Conservation (phyloP, 2,329 filamentous ascomycete species). For the Diaporthe aspalathi region DNA sequence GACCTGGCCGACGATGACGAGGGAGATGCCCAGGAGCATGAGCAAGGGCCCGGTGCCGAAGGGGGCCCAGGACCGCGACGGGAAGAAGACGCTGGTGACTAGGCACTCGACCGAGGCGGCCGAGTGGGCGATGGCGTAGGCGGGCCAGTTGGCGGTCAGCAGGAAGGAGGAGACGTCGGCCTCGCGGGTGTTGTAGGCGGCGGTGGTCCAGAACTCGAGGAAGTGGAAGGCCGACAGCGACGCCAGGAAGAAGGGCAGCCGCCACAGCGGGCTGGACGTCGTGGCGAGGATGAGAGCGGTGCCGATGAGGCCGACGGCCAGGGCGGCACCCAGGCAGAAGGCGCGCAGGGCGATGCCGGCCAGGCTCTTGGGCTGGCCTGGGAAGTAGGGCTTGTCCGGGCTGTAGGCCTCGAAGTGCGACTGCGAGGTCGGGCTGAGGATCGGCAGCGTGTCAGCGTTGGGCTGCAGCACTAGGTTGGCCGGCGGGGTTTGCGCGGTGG, state of each 20-base stretch:
- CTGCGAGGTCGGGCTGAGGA: conserved; percentile 47
- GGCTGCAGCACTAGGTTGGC: conserved; percentile 13
- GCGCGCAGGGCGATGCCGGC: conserved; percentile 69
- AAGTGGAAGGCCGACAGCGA: conserved; percentile 89
- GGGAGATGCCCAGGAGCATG: conserved; percentile 67
- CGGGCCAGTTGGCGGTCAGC: conserved; percentile 83
- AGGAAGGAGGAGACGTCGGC: conserved; percentile 83
- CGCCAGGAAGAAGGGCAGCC: conserved; percentile 73
- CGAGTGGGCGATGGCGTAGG: conserved; percentile 85
- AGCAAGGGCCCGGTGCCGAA: conserved; percentile 55
- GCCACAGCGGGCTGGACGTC: conserved; percentile 65
- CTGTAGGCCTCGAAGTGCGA: conserved; percentile 43
- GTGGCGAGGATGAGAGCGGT: conserved; percentile 49
- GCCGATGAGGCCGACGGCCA: conserved; percentile 52
- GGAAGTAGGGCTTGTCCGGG: conserved; percentile 51
- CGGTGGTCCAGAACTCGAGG: conserved; percentile 94
- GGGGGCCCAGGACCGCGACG: conserved; percentile 59
- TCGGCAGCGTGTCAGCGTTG: conserved; percentile 41
- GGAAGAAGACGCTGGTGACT: conserved; percentile 67
- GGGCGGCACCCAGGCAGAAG: conserved; percentile 62
- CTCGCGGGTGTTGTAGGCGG: conserved; percentile 80
- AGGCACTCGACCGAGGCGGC: conserved; percentile 80
- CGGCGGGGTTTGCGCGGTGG: conserved; percentile 28
- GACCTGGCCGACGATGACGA: conserved; percentile 78
- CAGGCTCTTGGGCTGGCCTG: conserved; percentile 66